Conservation (phyloP, 805 yeast genomes). For the Candida namnaoensis region DNA sequence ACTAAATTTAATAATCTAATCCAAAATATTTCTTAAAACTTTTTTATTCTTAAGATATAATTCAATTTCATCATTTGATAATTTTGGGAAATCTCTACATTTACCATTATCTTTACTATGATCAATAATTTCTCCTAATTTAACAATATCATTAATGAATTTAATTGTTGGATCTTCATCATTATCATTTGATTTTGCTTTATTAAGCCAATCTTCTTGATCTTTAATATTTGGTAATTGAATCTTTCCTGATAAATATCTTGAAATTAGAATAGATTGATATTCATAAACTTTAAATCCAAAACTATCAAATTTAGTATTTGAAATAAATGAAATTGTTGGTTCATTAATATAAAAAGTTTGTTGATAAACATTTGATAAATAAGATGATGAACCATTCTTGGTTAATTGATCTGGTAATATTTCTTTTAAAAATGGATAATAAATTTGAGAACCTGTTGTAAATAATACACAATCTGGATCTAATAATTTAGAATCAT, state of each 20-base stretch:
- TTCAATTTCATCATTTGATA: not conserved
- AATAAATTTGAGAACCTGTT: constrained; percentile 32
- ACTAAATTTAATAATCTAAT: not conserved
- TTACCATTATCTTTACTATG: not conserved
- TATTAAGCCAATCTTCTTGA: constrained; percentile 27
- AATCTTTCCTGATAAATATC: constrained; percentile 36
- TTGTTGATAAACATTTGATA: constrained; percentile 32
- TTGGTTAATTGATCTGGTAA: constrained; percentile 12
- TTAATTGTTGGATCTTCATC: constrained; percentile 4
- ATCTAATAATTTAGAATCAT: constrained; percentile 22
- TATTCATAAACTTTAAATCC: constrained; percentile 42
- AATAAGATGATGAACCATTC: constrained; percentile 15
- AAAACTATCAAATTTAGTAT: constrained; percentile 26
- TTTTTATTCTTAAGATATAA: too few relatives aligned
- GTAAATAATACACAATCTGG: constrained; percentile 25
- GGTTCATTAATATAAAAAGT: constrained; percentile 37
- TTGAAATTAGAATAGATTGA: constrained; percentile 41
- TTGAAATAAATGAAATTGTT: constrained; percentile 32
- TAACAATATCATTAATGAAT: too few relatives aligned
- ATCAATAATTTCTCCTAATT: not conserved
- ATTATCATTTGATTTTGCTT: constrained; percentile 14
- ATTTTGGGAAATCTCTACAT: not conserved
- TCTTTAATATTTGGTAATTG: constrained; percentile 29
- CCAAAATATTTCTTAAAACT: not conserved
- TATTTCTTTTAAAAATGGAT: constrained; percentile 19